Evolutionary conservation across 306 rosid genomes (phyloP).

Genomic region (Mimosa pudica): DNA sequence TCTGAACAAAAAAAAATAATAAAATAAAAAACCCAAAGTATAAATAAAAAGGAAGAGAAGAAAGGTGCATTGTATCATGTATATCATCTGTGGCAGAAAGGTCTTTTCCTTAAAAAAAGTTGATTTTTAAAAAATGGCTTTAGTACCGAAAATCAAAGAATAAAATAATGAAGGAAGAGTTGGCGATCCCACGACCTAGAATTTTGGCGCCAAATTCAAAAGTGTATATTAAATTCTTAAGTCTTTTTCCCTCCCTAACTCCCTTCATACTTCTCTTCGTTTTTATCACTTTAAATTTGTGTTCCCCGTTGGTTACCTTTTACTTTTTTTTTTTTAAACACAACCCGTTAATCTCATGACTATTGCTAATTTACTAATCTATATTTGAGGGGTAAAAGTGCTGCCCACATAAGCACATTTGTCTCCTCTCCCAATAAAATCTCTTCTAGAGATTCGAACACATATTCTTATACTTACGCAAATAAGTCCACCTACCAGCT

Average conservation of each 20-base stretch:
- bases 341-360: no score
- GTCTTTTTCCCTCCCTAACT: background rate
- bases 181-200: constrained; percentile 46
- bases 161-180: background rate
- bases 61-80: constrained; percentile 4
- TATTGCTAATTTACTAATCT: no score
- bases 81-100: background rate
- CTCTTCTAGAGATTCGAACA: no score
- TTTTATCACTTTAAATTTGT: no score
- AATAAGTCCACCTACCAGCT: no score
- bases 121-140: background rate
- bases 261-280: background rate
- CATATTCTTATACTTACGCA: no score
- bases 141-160: background rate
- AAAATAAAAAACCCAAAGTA: background rate
- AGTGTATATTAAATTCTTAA: constrained; percentile 27
- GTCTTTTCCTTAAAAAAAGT: background rate
- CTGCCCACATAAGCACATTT: no score
- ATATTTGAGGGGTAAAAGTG: no score
- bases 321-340: no score
- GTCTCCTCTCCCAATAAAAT: no score
- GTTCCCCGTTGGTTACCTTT: constrained; percentile 36
- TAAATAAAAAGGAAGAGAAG: background rate
- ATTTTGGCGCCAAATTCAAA: constrained; percentile 59
- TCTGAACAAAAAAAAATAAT: background rate